Base-by-base conservation (phyloP, 176 grass and related monocot genomes). In the Saccharum officinarum region DNA sequence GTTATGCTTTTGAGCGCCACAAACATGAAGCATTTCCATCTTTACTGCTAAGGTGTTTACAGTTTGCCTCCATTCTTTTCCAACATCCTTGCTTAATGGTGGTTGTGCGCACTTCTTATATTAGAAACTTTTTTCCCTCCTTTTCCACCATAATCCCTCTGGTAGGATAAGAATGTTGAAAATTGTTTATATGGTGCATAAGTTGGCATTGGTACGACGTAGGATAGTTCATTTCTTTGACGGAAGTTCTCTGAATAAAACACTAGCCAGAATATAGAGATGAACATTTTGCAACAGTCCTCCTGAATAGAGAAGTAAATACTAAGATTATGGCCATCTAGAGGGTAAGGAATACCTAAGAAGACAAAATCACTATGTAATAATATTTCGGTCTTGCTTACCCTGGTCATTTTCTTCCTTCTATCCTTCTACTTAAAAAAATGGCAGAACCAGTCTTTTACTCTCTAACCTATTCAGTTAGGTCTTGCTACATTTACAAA, bases 211-310 rank as follows among this genome's bases (percentile, higher is more conserved):
- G 16, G 4, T 20, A 71, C 2, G 10, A 13, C 4, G 0, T 28
- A 46, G 6, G 7, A 49, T 47, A 73, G n/a, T 73, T 73, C 71
- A 49, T 18, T 73, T 73, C 23, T 73, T 45, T 75, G 46, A 73
- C 8, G 20, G 40, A 16, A 73, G 7, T 50, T 10, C 14, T 74
- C 71, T 76, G 47, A 76, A 73, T 14, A 73, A 34, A 54, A 76
- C 22, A 76, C 16, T 55, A 76, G 16, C 25, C 46, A 54, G 45
- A 64, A 73, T 39, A 66, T 45, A 67, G 14, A 50, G 5, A 10
- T 37, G 26, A 65, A 75, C 17, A 83, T 49, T 8, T 39, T 65
- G 34, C 7, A 75, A 9, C 8, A 18, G 14, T 37, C 17, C n/a
- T 67, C 11, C 1, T 49, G 39, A n/a, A 64, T 64, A 55, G 31